Conservation (phyloP, 441 rosid genomes). For the Lepidium campestre region DNA sequence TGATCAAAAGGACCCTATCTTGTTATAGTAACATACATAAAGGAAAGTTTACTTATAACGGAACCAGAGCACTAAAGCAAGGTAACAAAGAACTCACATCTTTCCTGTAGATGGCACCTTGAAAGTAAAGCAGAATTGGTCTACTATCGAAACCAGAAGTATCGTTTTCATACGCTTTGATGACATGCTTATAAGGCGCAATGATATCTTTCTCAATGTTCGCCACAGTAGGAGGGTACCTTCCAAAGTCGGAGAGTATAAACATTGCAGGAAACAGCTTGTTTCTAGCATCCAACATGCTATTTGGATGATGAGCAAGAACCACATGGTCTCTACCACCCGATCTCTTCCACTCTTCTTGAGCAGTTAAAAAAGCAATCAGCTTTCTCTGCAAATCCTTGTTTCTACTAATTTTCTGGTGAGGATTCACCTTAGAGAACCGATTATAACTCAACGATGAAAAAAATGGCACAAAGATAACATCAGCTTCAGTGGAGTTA, state of each 20-base stretch:
- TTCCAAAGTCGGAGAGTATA: constrained; percentile 81
- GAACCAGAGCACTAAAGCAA: neutral
- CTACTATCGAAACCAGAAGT: constrained; percentile 57
- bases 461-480: constrained; percentile 79
- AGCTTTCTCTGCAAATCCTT: constrained; percentile 62
- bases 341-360: constrained; percentile 69
- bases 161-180: constrained; percentile 54
- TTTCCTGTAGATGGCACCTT: constrained; percentile 94
- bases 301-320: constrained; percentile 91
- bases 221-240: constrained; percentile 78
- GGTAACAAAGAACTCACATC: constrained; percentile 45
- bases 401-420: constrained; percentile 52
- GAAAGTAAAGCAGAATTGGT: constrained; percentile 73
- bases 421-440: constrained; percentile 57
- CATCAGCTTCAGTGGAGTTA: constrained; percentile 79
- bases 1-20: neutral
- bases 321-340: constrained; percentile 78
- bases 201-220: constrained; percentile 85
- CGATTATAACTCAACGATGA: constrained; percentile 82
- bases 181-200: constrained; percentile 84
- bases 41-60: too few species aligned
- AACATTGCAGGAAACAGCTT: constrained; percentile 75
- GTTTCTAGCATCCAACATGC: constrained; percentile 68
- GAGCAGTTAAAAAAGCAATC: constrained; percentile 50
- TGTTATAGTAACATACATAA: neutral